Conservation (phyloP, 192 early-diverging fungal genomes). For the Backusella luteola region DNA sequence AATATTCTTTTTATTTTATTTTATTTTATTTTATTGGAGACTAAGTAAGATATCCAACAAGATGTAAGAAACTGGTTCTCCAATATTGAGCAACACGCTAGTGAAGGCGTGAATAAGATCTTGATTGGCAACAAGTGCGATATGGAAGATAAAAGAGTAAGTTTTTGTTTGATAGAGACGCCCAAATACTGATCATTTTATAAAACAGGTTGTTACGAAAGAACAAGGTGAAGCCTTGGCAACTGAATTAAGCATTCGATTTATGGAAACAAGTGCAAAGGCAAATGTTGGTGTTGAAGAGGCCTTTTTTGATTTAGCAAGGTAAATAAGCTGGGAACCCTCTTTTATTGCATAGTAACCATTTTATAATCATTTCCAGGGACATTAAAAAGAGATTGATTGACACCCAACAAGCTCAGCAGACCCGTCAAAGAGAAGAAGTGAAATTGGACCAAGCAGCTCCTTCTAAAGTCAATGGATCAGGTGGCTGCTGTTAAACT, state of each 20-base stretch:
- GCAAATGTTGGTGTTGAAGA: conserved; percentile 97
- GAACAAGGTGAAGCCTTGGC: conserved; percentile 94
- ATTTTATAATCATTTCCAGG: conserved; percentile 39
- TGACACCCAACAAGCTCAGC: conserved; percentile 71
- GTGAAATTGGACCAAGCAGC: conserved; percentile 25
- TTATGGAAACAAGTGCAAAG: conserved; percentile 98
- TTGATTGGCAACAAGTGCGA: conserved; percentile 99
- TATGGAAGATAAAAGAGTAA: conserved; percentile 88
- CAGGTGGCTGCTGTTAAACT: not conserved
- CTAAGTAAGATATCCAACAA: conserved; percentile 26
- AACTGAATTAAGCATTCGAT: conserved; percentile 91
- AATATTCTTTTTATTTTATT: not conserved
- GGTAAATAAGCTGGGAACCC: conserved; percentile 44
- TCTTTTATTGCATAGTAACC: not conserved
- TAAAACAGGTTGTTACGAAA: conserved; percentile 66
- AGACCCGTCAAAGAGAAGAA: conserved; percentile 33
- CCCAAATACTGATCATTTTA: not conserved
- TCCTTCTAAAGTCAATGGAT: conserved; percentile 12
- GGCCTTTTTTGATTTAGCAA: conserved; percentile 93
- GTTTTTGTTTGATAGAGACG: not conserved
- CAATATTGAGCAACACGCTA: conserved; percentile 99
- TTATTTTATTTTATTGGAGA: not conserved
- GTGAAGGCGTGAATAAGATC: conserved; percentile 98
- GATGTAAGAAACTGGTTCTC: conserved; percentile 99
- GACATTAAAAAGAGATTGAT: conserved; percentile 99